Percentiles rank a stretch among this genome's conserved stretches.
These are phyloP conservation scores for Besnoitia besnoiti DNA, from an alignment of 169 alveolate genomes.

Conservation along the genomic window DNA sequence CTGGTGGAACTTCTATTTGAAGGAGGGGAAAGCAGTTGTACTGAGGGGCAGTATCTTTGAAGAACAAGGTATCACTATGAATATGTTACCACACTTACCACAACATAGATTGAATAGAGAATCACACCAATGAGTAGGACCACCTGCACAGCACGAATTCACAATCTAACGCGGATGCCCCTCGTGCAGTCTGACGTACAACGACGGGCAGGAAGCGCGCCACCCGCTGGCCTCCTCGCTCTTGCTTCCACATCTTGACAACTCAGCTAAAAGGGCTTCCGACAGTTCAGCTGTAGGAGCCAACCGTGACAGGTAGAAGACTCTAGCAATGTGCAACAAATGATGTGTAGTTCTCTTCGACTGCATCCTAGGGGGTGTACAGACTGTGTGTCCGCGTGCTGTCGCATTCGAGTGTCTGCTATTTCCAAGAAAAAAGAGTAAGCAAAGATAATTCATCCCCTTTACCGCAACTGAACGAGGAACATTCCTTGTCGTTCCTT, in stretches of 20 bases:
- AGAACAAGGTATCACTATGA: not conserved
- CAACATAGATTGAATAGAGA: conserved; percentile 53
- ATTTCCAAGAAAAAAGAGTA: too few species aligned
- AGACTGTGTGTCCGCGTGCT: too few species aligned
- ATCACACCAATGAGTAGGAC: conserved; percentile 52
- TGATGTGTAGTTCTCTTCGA: too few species aligned
- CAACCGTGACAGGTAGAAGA: too few species aligned
- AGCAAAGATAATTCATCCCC: too few species aligned
- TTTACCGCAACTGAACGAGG: too few species aligned
- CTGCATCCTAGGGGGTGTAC: too few species aligned
- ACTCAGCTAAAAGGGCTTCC: too few species aligned
- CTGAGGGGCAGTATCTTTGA: not conserved
- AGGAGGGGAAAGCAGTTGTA: conserved; percentile 66
- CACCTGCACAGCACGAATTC: conserved; percentile 28
- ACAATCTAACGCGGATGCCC: not conserved
- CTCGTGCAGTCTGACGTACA: conserved; percentile 17
- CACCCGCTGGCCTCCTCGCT: conserved; percentile 59
- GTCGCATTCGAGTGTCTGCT: too few species aligned
- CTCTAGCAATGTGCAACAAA: too few species aligned
- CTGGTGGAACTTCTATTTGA: conserved; percentile 66
- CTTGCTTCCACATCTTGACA: conserved; percentile 59
- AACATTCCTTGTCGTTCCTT: too few species aligned
- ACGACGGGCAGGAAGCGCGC: conserved; percentile 69
- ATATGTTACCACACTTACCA: conserved; percentile 39
- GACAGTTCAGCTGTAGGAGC: too few species aligned